phyloP scores from a whole-genome alignment of 78 protist species.

The Dictyostelium capitatum region DNA sequence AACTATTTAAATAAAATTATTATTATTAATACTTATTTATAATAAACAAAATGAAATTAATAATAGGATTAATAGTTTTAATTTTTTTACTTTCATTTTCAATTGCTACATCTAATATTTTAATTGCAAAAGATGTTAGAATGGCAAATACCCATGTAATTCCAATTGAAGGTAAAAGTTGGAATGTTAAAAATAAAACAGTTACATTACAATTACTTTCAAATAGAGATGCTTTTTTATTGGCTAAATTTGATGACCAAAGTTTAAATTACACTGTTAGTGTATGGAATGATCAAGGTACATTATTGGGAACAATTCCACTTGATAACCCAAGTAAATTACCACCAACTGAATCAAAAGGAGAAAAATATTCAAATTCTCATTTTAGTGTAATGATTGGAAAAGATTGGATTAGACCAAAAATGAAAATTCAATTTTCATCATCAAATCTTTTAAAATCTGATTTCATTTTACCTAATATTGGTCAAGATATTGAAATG shows the following conservation, averaged over 20 bases:
- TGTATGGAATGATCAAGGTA: background rate
- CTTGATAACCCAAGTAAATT: conserved; percentile 13
- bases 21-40: no score
- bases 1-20: no score
- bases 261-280: background rate
- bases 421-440: conserved; percentile 8
- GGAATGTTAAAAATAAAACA: conserved; percentile 15
- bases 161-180: conserved; percentile 19
- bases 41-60: no score
- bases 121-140: no score
- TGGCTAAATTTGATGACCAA: conserved; percentile 18
- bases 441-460: background rate
- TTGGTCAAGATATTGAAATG: conserved; percentile 24
- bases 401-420: conserved; percentile 10
- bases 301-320: background rate
- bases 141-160: conserved; percentile 50
- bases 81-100: no score
- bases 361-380: conserved; percentile 6
- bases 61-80: no score
- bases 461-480: background rate
- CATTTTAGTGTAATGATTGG: conserved; percentile 10
- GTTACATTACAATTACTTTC: background rate
- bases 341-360: conserved; percentile 65
- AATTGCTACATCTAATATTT: no score
- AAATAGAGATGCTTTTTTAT: conserved; percentile 12